These are phyloP conservation scores for Aristolochia contorta DNA, from an alignment of 164 flowering plant species.

Conservation along the genomic window DNA sequence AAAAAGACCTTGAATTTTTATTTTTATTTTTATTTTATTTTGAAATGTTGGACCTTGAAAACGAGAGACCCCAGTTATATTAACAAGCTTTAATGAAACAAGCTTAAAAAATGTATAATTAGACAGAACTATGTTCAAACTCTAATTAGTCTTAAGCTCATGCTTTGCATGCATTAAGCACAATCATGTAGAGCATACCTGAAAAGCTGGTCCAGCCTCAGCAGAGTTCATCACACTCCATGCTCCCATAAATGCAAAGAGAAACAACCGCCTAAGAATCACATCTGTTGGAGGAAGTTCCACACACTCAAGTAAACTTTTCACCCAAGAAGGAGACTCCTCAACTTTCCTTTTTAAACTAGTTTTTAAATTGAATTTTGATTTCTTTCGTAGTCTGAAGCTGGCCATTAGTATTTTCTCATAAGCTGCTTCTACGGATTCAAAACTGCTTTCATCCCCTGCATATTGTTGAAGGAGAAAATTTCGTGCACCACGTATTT, in stretches of 20 bases:
- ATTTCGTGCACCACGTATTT: slow-evolving; percentile 87
- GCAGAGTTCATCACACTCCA: slow-evolving; percentile 95
- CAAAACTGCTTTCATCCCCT: slow-evolving; percentile 83
- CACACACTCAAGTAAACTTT: slow-evolving; percentile 57
- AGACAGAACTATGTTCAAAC: no score
- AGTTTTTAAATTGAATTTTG: slow-evolving; percentile 85
- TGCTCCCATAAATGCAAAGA: slow-evolving; percentile 83
- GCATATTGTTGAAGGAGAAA: slow-evolving; percentile 78
- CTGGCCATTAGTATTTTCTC: slow-evolving; percentile 81
- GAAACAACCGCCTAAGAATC: slow-evolving; percentile 73
- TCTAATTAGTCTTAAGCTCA: no score
- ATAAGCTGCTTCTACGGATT: slow-evolving; percentile 91
- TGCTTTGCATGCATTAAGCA: no score
- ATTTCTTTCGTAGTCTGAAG: slow-evolving; percentile 60
- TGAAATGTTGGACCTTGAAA: no score
- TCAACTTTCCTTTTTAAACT: slow-evolving; percentile 78
- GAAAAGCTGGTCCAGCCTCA: slow-evolving; percentile 96
- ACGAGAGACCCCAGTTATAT: no score
- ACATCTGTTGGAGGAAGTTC: slow-evolving; percentile 72
- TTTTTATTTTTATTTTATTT: no score
- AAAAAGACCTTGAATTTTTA: no score
- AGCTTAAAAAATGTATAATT: no score
- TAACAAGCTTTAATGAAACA: no score
- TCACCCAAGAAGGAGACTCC: slow-evolving; percentile 94
- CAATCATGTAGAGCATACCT: slow-evolving; percentile 37